Conservation (phyloP, 2,329 filamentous ascomycete species). For the Fusarium algeriense region DNA sequence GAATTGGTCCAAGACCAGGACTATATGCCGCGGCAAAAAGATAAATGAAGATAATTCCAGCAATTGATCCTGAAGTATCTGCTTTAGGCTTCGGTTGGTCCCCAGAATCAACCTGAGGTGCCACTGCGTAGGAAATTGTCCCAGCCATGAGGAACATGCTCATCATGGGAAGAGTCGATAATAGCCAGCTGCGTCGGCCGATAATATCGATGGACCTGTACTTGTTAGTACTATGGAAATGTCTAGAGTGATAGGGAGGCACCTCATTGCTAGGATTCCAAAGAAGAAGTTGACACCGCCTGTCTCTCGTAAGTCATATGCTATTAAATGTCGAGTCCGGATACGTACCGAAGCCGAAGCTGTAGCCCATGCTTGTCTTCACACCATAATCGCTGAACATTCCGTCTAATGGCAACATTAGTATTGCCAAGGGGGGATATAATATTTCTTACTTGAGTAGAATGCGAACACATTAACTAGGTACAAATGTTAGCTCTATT, state of each 20-base stretch:
- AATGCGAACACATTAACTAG: slow-evolving; percentile 55
- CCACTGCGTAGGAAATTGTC: slow-evolving; percentile 18
- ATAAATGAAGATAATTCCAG: slow-evolving; percentile 36
- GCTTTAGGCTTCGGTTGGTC: slow-evolving; percentile 1
- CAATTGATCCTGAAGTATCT: slow-evolving; percentile 4
- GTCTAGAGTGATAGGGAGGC: fast-evolving
- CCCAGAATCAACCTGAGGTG: slow-evolving; percentile 20
- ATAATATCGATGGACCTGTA: slow-evolving; percentile 51
- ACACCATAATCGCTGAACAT: slow-evolving; percentile 36
- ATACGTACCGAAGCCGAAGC: slow-evolving; percentile 49
- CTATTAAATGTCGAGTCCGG: not conserved
- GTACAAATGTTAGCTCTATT: not conserved
- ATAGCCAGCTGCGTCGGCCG: slow-evolving; percentile 58
- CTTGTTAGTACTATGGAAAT: not conserved
- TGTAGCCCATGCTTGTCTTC: slow-evolving; percentile 36
- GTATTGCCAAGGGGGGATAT: not conserved
- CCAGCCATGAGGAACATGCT: slow-evolving; percentile 34
- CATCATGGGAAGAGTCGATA: slow-evolving; percentile 59
- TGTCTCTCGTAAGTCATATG: not conserved
- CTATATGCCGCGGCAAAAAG: slow-evolving; percentile 58
- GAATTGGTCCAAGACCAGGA: slow-evolving; percentile 58
- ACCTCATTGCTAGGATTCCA: slow-evolving; percentile 52
- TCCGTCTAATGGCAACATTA: slow-evolving; percentile 18
- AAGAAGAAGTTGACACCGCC: slow-evolving; percentile 56
- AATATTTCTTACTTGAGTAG: slow-evolving; percentile 53